A percentile compares a stretch with the other conserved stretches of the same genome.
Conservation (phyloP, 306 rosid species). For the Medicago ruthenica region DNA sequence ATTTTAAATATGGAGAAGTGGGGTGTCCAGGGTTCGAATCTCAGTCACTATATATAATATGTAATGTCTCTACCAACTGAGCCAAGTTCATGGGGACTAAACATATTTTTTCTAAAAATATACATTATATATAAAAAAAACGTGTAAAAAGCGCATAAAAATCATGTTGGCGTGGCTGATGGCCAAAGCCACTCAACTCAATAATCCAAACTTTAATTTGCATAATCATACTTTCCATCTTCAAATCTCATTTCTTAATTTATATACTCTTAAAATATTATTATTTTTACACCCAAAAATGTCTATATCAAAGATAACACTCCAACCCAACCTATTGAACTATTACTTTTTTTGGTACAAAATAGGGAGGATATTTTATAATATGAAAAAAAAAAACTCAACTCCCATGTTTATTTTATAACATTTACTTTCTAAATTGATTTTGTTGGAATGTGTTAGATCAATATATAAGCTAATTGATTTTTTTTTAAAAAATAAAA, state of each 20-base stretch:
- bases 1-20: too few relatives aligned
- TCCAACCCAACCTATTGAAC: conserved; percentile 11
- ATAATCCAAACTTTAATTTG: conserved; percentile 33
- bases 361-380: neutral
- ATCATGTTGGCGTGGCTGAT: conserved; percentile 18
- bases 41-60: too few relatives aligned
- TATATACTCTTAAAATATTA: conserved; percentile 21
- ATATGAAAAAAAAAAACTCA: neutral
- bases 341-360: neutral
- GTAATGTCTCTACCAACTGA: too few relatives aligned
- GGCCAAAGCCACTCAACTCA: conserved; percentile 22
- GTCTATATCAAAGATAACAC: conserved; percentile 18
- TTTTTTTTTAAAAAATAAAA: too few relatives aligned
- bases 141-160: neutral
- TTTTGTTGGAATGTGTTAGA: too few relatives aligned
- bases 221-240: conserved; percentile 36
- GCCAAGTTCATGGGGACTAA: too few relatives aligned
- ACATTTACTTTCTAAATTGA: too few relatives aligned
- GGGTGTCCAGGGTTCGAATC: too few relatives aligned
- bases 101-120: too few relatives aligned
- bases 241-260: conserved; percentile 27
- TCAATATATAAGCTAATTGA: too few relatives aligned
- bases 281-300: neutral
- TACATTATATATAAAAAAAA: neutral
- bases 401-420: too few relatives aligned